Base-by-base conservation (phyloP, 1,284 basidiomycete species). In the Melampsora americana region DNA sequence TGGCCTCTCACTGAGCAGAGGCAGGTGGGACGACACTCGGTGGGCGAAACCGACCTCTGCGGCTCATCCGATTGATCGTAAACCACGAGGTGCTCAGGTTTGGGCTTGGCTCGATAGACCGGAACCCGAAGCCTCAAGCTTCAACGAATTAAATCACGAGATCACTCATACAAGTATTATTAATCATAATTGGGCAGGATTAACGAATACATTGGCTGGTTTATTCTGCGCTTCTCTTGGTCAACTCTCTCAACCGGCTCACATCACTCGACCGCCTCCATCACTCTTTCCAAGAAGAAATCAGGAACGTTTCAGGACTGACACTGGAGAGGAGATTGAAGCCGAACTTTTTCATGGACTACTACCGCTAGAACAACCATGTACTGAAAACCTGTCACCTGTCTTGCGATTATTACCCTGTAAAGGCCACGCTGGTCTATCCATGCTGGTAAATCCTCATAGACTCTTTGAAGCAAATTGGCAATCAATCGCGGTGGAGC, bases 331-430 rank as follows among this genome's bases (percentile, higher is more conserved):
- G 26, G 53, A 56, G 53, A n/a, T 42, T 30, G 67, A 42, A 62
- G 39, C 12, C 42, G 16, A 5, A 39, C 77, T 50, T 20, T 66
- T 53, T 64, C 44, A 78, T 69, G 78, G 44, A 88, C 88, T 89
- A 23, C 86, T 92, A 12, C 90, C 91, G 4, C 92, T 89, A 7
- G 91, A 93, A 80, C 86, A 90, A 78, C 90, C 96, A 20, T 99
- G 95, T 82, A 99, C 95, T 1, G 96, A 99, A 82, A 98, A 98
- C 82, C 85, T 99, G 6, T 95, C 95, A 0, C 95, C 96, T 0
- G 95, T 98, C 83, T 86, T 98, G 74, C 93, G 95, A 81, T 88
- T 98, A 6, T 85, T 99, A 1, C 95, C 96, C 0, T 98, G 95
- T 86, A 93, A 95, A 82, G 88, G 90, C 1, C 85, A 87, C n/a